Base-by-base conservation (phyloP, 208 protist species). In the Leishmania mexicana region DNA sequence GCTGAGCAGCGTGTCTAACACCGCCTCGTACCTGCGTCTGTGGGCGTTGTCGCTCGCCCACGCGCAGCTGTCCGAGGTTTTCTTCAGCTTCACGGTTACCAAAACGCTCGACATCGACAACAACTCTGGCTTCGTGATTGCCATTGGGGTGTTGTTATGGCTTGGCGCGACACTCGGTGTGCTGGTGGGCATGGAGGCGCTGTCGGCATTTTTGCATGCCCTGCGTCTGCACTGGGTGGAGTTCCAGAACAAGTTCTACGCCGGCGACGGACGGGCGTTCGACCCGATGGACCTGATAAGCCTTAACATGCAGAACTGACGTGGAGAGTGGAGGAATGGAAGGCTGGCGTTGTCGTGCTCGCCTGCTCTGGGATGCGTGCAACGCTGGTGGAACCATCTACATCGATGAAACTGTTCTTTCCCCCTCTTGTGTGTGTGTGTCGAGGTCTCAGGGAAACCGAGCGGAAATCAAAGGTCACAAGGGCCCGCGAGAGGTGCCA, bases 21-120 rank as follows among this genome's bases (percentile, higher is more conserved):
- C 99, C 21, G 99, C 99, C 10, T 99, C 99, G n/a, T 99, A 99
- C 89, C 93, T 99, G 47, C 97, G 99, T 82, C 94, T 99, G 19
- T 99, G 99, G 99, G 99, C 99, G 15, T 90, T 99, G n/a, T 99
- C 98, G 7, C 94, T 99, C 1, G 99, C 99, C 40, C 99, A 99
- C 88, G 98, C 99, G 62, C 95, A 99, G 89, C 93, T 99, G 8
- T 96, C 93, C 28, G 96, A 99, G 78, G 98, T 99, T 28, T 98
- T 98, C 77, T 96, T 93, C 76, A 93, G 84, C 76, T 96, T 97
- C 88, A 86, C 91, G 11, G 76, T 96, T 6, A 83, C 90, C 70
- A 89, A 88, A 28, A 51, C 90, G 21, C 83, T 97, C 15, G 65
- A 51, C 49, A 68, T 80, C 21, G 87, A 95, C 67, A 89, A 95